phyloP scores from a whole-genome alignment of 2,329 filamentous ascomycete genomes.

The Oidium heveae region DNA sequence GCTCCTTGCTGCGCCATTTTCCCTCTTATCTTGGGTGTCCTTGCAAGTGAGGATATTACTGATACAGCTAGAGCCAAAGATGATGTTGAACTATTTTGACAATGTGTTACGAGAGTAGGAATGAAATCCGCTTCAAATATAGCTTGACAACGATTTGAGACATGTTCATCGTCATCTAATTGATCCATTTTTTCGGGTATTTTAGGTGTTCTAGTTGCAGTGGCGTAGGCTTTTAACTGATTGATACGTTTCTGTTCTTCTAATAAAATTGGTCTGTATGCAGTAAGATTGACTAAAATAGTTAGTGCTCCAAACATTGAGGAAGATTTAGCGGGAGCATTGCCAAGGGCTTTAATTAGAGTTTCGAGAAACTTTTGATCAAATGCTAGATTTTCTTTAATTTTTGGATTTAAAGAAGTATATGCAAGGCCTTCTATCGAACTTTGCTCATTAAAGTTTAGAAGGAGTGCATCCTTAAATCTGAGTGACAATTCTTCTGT shows the following conservation, averaged over 20 bases:
- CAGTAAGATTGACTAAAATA: slow-evolving; percentile 63
- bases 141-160: slow-evolving; percentile 47
- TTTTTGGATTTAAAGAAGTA: slow-evolving; percentile 57
- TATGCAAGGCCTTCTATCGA: slow-evolving; percentile 84
- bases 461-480: slow-evolving; percentile 40
- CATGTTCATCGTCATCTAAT: slow-evolving; percentile 52
- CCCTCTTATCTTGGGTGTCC: slow-evolving; percentile 47
- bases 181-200: slow-evolving; percentile 36
- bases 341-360: slow-evolving; percentile 36
- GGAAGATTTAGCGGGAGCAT: slow-evolving; percentile 36
- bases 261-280: slow-evolving; percentile 49
- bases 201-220: slow-evolving; percentile 42
- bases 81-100: slow-evolving; percentile 44
- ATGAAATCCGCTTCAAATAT: slow-evolving; percentile 60
- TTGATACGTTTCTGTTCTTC: slow-evolving; percentile 84
- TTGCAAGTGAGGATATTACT: slow-evolving; percentile 55
- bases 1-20: slow-evolving; percentile 82
- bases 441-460: slow-evolving; percentile 34
- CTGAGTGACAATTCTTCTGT: slow-evolving; percentile 39
- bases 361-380: slow-evolving; percentile 43
- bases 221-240: slow-evolving; percentile 83
- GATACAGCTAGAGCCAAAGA: slow-evolving; percentile 48
- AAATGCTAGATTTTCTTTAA: slow-evolving; percentile 57
- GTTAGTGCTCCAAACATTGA: slow-evolving; percentile 67
- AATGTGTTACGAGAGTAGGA: slow-evolving; percentile 50